Percentiles rank a stretch among this genome's conserved stretches.
Conservation (phyloP, 331 rosid species). For the Erythrophleum ivorense region DNA sequence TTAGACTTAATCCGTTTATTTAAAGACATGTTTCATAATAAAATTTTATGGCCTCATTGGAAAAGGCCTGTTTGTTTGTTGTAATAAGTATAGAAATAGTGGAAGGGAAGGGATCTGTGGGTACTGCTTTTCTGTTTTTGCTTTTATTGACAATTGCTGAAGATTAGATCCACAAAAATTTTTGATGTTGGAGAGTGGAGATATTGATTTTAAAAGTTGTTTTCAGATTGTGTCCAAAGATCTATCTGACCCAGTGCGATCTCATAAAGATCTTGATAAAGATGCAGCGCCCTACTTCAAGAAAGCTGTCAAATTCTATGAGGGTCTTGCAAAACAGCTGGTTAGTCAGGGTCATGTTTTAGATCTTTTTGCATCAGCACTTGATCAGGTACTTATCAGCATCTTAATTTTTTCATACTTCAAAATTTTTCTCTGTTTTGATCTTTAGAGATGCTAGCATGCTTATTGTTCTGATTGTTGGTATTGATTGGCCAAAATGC, state of each 20-base stretch:
- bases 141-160: conserved; percentile 16
- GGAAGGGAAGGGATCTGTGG: conserved; percentile 15
- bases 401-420: conserved; percentile 28
- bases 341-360: conserved; percentile 96
- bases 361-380: conserved; percentile 95
- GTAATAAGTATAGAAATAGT: not conserved
- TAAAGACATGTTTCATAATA: no score
- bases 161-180: not conserved
- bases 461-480: not conserved
- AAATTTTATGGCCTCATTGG: no score
- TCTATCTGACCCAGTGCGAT: conserved; percentile 88
- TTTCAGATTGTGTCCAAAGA: conserved; percentile 93
- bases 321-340: conserved; percentile 81
- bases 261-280: conserved; percentile 95
- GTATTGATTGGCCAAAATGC: not conserved
- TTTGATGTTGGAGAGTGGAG: conserved; percentile 26
- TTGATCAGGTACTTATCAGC: conserved; percentile 79
- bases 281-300: conserved; percentile 92
- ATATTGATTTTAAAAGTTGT: conserved; percentile 36
- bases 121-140: conserved; percentile 6
- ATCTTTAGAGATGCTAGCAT: not conserved
- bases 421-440: conserved; percentile 15
- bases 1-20: no score
- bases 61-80: no score
- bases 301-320: conserved; percentile 91